Evolutionary conservation across 2,329 filamentous ascomycete genomes (phyloP), one percentile per base, ranked within the genome.

Genomic region (Phaeoacremonium minimum): DNA sequence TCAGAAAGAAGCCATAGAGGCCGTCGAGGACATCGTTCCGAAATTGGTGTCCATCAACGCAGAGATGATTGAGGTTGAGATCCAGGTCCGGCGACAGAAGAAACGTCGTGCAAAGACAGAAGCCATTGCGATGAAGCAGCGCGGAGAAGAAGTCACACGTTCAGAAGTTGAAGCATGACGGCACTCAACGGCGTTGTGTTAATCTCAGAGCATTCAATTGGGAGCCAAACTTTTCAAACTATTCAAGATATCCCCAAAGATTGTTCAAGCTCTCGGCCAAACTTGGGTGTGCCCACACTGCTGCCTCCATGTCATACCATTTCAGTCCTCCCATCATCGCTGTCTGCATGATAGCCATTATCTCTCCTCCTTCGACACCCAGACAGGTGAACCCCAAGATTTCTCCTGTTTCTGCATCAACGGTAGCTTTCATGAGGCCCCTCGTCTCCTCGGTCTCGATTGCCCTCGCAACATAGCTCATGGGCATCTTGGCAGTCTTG

Each of bases 31-130:
- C 0, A 55, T 82, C 4, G 57, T 89, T 3, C 73, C 79, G 2
- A 60, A 60, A 28, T 61, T 88, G 7, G 70, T 70, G 6, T 71
- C 69, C 2, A 57, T 85, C n/a, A 66, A 70, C 22, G 67, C 67
- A 18, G 71, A 78, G 49, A 79, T 91, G 73, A 66, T 68, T 12
- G 60, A 61, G n/a, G 54, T 86, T 5, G 85, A 89, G 62, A 77
- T 82, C 35, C 75, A 84, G 46, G 79, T 91, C 36, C 69, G 83
- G 26, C 66, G 83, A 39, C 74, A 72, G 22, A 63, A 70, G 39
- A 80, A 80, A 61, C 69, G 56, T 58, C 61, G 72, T 22, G 65
- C 67, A 17, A 77, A 75, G 53, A 63, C 61, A 2, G 63, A 63
- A 42, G 57, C 54, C 4, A 57, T 56, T 5, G 46, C 46, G 11